A percentile compares a stretch with the other conserved stretches of the same genome.
phyloP scores from a whole-genome alignment of 202 grass and related monocot species.

The Brachypodium distachyon region DNA sequence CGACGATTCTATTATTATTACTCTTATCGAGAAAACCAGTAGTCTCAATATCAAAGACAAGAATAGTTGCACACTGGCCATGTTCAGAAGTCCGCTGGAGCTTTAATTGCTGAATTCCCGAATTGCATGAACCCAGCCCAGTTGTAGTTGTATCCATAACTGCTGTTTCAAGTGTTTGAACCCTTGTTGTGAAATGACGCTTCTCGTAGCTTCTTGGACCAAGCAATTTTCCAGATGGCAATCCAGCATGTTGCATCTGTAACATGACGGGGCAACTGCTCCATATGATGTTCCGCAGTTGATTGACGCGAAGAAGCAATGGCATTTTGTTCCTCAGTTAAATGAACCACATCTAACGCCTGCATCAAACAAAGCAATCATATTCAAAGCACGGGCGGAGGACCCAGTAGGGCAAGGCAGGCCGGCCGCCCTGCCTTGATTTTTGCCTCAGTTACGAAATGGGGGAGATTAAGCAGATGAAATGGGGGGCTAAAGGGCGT shows the following conservation, averaged over 20 bases:
- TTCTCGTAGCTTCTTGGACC: conserved; percentile 10
- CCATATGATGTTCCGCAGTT: conserved; percentile 29
- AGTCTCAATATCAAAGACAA: conserved; percentile 76
- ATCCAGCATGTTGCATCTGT: conserved; percentile 12
- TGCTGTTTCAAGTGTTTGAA: neutral
- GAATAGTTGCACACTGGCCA: conserved; percentile 35
- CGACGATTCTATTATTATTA: conserved; percentile 47
- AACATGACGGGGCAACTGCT: conserved; percentile 8
- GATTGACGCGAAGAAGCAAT: conserved; percentile 21
- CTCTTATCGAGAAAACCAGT: conserved; percentile 34
- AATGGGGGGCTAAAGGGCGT: too few relatives aligned
- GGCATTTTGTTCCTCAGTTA: conserved; percentile 24
- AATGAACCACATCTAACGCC: neutral
- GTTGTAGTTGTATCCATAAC: neutral
- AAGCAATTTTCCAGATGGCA: conserved; percentile 21
- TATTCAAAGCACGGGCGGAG: too few relatives aligned
- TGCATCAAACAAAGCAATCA: neutral
- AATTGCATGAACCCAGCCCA: neutral
- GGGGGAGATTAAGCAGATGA: too few relatives aligned
- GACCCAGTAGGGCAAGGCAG: too few relatives aligned
- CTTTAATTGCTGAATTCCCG: conserved; percentile 20
- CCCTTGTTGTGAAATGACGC: neutral
- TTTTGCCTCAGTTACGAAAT: too few relatives aligned
- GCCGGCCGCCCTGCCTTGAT: too few relatives aligned
- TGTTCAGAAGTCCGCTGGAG: conserved; percentile 5